phyloP scores from a whole-genome alignment of 2,329 filamentous ascomycete species.

The Scedosporium aurantiacum region DNA sequence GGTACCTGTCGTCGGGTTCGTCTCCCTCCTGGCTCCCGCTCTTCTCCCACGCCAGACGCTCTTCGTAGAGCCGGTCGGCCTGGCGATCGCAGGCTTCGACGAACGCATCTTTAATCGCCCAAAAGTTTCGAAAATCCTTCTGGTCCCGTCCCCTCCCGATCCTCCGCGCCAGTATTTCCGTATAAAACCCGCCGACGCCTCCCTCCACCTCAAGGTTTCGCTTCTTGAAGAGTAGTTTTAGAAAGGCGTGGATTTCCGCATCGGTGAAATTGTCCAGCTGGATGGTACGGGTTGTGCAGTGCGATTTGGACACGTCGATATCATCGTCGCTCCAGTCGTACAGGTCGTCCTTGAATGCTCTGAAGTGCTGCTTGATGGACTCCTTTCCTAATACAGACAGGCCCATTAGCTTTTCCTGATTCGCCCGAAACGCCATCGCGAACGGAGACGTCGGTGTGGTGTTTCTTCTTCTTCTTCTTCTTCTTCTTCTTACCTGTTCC shows the following conservation, averaged over 20 bases:
- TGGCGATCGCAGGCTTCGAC: background rate
- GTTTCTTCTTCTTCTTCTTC: background rate
- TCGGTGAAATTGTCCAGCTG: background rate
- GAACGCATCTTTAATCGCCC: background rate
- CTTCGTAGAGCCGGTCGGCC: background rate
- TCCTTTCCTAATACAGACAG: background rate
- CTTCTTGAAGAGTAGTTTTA: background rate
- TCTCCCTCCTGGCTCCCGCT: background rate
- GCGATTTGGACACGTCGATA: background rate
- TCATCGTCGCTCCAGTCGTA: background rate
- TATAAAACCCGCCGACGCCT: background rate
- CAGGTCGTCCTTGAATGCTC: background rate
- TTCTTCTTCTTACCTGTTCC: background rate
- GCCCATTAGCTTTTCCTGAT: background rate
- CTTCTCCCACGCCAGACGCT: background rate
- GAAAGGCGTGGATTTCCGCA: background rate
- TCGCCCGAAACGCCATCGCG: background rate
- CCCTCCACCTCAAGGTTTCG: background rate
- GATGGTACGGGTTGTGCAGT: background rate
- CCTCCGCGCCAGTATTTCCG: background rate
- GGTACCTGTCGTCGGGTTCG: constrained; percentile 2
- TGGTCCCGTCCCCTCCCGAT: background rate
- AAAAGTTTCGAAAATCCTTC: background rate
- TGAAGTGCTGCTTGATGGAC: background rate
- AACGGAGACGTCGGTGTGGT: too few species aligned